Evolutionary conservation across 2,329 filamentous ascomycete species (phyloP).

Genomic region (Triangularia verruculosa): DNA sequence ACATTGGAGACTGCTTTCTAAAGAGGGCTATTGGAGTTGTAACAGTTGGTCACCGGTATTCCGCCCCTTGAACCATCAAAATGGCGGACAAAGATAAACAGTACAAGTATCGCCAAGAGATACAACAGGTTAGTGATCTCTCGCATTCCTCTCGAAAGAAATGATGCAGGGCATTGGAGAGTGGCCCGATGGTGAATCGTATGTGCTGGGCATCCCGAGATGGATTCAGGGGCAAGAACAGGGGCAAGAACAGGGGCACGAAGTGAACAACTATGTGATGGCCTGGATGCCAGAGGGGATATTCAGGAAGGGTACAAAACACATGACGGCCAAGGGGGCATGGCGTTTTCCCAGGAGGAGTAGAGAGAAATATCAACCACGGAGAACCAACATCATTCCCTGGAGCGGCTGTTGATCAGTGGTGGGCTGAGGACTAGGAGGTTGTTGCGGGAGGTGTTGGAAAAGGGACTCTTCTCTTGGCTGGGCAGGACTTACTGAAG

Average conservation of each 20-base stretch:
- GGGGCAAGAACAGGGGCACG: too few relatives aligned
- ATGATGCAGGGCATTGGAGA: background rate
- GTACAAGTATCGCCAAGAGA: slow-evolving; percentile 93
- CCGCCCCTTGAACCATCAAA: slow-evolving; percentile 25
- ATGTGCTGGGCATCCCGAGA: background rate
- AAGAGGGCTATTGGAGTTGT: background rate
- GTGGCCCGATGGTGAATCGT: background rate
- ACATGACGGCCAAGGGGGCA: background rate
- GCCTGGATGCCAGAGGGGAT: background rate
- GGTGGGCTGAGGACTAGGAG: too few relatives aligned
- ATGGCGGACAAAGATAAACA: slow-evolving; percentile 71
- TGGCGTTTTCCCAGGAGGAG: background rate
- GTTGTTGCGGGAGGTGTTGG: too few relatives aligned
- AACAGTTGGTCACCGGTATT: background rate
- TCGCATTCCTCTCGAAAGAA: background rate
- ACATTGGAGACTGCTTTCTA: background rate
- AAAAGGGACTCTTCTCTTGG: too few relatives aligned
- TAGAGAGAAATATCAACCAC: background rate
- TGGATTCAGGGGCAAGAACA: background rate
- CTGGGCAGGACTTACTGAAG: too few relatives aligned
- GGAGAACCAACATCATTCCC: too few relatives aligned
- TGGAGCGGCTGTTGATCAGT: too few relatives aligned
- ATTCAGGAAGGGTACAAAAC: background rate
- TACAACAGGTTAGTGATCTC: slow-evolving; percentile 73
- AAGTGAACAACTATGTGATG: too few relatives aligned